Base-by-base conservation (phyloP, 805 yeast species). In the Komagataella pastoris region DNA sequence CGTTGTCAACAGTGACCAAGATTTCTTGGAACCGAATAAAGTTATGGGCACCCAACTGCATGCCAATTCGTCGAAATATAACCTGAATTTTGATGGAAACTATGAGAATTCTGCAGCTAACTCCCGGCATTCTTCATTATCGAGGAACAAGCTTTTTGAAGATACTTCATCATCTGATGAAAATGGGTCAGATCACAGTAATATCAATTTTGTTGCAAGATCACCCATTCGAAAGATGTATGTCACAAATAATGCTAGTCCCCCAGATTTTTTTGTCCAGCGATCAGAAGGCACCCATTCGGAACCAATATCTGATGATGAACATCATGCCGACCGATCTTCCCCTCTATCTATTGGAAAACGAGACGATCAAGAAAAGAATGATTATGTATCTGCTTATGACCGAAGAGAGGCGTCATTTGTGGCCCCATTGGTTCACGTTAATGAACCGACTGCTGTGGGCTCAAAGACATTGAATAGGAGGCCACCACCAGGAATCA, bases 371-470 rank as follows among this genome's bases (percentile, higher is more conserved):
- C 18, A 47, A 19, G 51, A 51, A 24, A 44, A 47, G 6, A 51
- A 51, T 24, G 51, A 48, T 1, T 51, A 47, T 19, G 51, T 50
- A 47, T 46, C 53, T 24, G 51, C 53, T 24, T 50, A 72, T 55
- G 76, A 72, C 53, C 62, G 75, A 51, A 54, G 75, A 49, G 72
- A 68, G 43, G 63, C 62, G 24, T 67, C 66, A 3, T 57, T 59
- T 2, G 70, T 68, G 21, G 65, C 63, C 0, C 68, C 68, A 2
- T 30, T 30, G 40, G 14, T 30, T 30, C 40, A 30, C 14, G 40
- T 30, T 10, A 30, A 30, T 14, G 40, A 30, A 8, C 40, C 40
- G 8, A 30, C 40, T 30, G 40, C 40, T 30, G 40, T 30, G 3
- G 40, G 40, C 7, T 30, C 40, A 30, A 30, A 30, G 40, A 10